Percentiles rank a stretch among this genome's conserved stretches.
Conservation (phyloP, 441 rosid species). For the Euphorbia schlechtendalii region DNA sequence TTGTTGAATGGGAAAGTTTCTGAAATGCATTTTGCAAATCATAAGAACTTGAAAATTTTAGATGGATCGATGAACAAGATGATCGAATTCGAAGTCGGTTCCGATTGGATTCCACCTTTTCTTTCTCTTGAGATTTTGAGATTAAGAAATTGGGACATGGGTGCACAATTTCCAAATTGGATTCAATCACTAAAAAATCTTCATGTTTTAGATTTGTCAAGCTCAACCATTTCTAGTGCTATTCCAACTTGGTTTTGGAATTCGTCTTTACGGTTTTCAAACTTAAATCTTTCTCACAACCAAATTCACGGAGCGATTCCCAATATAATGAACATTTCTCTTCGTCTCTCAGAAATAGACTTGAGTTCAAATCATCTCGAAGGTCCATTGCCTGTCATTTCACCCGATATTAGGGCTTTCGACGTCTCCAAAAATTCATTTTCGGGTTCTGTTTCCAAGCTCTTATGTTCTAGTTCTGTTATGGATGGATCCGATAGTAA, state of each 20-base stretch:
- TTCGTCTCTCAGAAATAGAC: background rate
- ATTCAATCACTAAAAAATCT: background rate
- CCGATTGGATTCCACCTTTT: too few relatives aligned
- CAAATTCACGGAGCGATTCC: slow-evolving; percentile 1
- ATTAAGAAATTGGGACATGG: background rate
- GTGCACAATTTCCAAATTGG: slow-evolving; percentile 6
- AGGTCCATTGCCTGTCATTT: background rate
- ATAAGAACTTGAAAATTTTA: too few relatives aligned
- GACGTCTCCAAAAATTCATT: slow-evolving; percentile 3
- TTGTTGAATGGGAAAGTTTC: too few relatives aligned
- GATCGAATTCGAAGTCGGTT: too few relatives aligned
- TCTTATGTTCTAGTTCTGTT: too few relatives aligned
- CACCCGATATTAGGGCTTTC: background rate
- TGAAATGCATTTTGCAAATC: too few relatives aligned
- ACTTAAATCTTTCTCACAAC: slow-evolving; percentile 5
- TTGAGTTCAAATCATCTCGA: slow-evolving; percentile 1
- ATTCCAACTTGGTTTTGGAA: background rate
- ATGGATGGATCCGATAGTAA: background rate
- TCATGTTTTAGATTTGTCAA: slow-evolving; percentile 4
- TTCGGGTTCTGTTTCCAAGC: background rate
- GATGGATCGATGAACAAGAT: too few relatives aligned
- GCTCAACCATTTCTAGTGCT: background rate
- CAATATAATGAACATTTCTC: background rate
- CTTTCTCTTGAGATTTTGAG: too few relatives aligned
- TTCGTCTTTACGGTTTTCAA: background rate